These are phyloP conservation scores for Leptographium wingfieldii DNA, from an alignment of 2,329 filamentous ascomycete species.

Conservation along the genomic window DNA sequence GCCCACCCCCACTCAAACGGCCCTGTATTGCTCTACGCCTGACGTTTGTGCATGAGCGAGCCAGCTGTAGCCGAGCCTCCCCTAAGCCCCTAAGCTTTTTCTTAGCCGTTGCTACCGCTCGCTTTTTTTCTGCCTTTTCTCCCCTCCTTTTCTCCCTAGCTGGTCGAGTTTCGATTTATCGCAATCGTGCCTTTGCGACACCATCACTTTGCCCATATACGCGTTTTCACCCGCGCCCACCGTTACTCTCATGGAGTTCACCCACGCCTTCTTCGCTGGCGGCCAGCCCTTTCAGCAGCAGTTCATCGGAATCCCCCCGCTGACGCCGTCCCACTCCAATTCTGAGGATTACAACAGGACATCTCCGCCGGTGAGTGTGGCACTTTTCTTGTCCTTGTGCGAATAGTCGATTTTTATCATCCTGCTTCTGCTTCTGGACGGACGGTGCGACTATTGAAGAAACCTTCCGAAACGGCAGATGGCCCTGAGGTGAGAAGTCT, in stretches of 20 bases:
- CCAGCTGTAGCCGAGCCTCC: neutral
- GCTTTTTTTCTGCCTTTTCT: neutral
- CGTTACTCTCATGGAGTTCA: conserved; percentile 36
- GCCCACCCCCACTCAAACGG: neutral
- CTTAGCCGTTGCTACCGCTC: neutral
- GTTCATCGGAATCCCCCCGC: conserved; percentile 39
- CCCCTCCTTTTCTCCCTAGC: neutral
- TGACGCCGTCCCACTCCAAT: conserved; percentile 43
- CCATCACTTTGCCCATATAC: neutral
- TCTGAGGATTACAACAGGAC: conserved; percentile 43
- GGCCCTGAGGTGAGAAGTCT: neutral
- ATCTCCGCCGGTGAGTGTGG: conserved; percentile 39
- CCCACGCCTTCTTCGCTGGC: conserved; percentile 32
- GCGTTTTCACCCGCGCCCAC: neutral
- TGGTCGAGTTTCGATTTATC: neutral
- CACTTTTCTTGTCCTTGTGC: neutral
- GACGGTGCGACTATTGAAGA: too few relatives aligned
- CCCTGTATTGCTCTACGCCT: neutral
- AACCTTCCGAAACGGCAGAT: neutral
- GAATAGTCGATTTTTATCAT: neutral
- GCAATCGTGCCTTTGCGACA: neutral
- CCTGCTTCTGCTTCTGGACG: too few relatives aligned
- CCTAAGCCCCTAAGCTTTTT: neutral
- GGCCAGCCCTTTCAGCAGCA: conserved; percentile 39
- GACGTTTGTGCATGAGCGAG: neutral